phyloP scores from a whole-genome alignment of 164 flowering plant species.

The Annona cherimola region DNA sequence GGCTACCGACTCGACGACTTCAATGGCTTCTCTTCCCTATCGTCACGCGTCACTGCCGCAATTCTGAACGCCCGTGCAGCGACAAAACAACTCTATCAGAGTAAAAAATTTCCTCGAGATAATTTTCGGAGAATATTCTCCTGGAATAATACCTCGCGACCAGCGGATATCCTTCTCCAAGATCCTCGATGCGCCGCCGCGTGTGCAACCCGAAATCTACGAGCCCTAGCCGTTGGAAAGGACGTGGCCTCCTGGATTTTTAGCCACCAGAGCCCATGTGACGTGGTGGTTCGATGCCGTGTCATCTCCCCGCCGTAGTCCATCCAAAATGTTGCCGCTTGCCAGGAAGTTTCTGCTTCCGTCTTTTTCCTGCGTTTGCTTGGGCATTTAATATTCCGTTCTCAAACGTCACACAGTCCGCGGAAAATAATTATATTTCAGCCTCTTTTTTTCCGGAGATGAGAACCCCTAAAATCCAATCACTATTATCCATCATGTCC shows the following conservation, averaged over 20 bases:
- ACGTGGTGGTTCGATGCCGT: not conserved
- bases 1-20: no score
- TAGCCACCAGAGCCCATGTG: not conserved
- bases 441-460: no score
- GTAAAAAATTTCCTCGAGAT: not conserved
- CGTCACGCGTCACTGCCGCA: not conserved
- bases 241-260: not conserved
- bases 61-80: not conserved
- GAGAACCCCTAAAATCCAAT: no score
- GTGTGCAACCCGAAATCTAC: not conserved
- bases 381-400: no score
- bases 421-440: no score
- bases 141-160: slow-evolving; percentile 1
- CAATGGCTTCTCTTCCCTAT: no score
- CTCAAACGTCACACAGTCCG: no score
- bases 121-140: not conserved
- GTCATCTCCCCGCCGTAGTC: not conserved
- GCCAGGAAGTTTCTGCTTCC: no score
- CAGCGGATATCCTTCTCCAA: not conserved
- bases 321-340: not conserved
- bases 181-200: not conserved
- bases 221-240: not conserved
- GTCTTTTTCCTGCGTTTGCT: no score
- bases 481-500: no score
- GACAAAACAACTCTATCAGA: not conserved